Evolutionary conservation across 164 flowering plant species (phyloP).

Genomic region (Amborella trichopoda): DNA sequence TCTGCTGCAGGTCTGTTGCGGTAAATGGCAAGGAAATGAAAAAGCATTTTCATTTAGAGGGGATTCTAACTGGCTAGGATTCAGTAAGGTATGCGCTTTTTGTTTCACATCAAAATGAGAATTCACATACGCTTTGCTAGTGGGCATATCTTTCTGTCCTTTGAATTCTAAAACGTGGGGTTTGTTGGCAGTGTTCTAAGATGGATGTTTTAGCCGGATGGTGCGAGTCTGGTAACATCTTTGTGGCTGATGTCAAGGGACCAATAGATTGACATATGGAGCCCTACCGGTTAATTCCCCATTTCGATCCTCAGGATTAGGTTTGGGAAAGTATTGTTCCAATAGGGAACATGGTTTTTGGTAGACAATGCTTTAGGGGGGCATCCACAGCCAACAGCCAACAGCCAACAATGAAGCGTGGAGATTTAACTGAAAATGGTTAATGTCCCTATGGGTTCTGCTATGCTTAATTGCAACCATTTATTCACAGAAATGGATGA

Average conservation of each 20-base stretch:
- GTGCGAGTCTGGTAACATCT: conserved; percentile 79
- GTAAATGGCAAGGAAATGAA: conserved; percentile 42
- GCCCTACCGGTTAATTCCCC: no score
- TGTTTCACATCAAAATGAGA: not conserved
- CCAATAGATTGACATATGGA: no score
- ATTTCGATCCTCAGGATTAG: no score
- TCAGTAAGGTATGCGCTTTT: conserved; percentile 52
- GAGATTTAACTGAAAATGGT: no score
- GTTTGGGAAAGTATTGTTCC: no score
- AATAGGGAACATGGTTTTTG: no score
- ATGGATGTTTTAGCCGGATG: conserved; percentile 68
- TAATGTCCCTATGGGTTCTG: no score
- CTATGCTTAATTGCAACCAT: no score
- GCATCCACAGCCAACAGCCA: no score
- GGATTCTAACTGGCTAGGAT: conserved; percentile 92
- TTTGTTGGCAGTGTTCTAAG: conserved; percentile 30
- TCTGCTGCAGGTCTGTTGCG: conserved; percentile 56
- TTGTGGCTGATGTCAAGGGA: conserved; percentile 63
- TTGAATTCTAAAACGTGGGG: not conserved
- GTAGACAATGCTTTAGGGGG: no score
- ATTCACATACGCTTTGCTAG: not conserved
- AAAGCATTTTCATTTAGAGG: conserved; percentile 68
- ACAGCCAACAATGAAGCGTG: no score
- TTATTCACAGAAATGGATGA: no score
- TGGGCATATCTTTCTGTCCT: not conserved